Evolutionary conservation across 306 rosid species (phyloP).

Genomic region (Quercus rubra): DNA sequence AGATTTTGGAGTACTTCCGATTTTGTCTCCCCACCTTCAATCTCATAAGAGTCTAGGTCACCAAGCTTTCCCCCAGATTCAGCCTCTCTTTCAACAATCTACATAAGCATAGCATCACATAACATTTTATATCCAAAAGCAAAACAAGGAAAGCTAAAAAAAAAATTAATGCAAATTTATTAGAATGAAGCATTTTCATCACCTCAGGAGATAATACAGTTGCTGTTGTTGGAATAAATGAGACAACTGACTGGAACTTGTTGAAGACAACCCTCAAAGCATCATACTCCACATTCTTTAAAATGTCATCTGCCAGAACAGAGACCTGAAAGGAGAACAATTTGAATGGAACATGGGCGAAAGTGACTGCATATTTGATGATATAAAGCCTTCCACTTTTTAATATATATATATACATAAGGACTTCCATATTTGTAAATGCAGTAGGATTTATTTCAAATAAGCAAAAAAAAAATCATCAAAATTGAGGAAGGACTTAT

Average conservation of each 20-base stretch:
- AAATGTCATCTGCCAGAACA: constrained; percentile 87
- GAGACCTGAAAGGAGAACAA: constrained; percentile 63
- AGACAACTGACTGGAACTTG: constrained; percentile 79
- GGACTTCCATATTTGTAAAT: background rate
- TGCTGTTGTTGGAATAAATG: constrained; percentile 68
- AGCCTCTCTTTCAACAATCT: constrained; percentile 83
- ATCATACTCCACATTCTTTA: constrained; percentile 92
- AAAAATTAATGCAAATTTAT: background rate
- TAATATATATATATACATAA: no score
- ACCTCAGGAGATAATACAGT: constrained; percentile 96
- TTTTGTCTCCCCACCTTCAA: constrained; percentile 97
- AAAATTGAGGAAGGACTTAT: background rate
- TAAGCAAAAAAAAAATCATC: background rate
- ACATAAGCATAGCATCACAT: constrained; percentile 11
- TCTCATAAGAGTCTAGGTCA: constrained; percentile 84
- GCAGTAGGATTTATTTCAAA: background rate
- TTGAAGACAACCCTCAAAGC: constrained; percentile 78
- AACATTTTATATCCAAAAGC: constrained; percentile 8
- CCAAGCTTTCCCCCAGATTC: constrained; percentile 88
- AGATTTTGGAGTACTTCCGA: constrained; percentile 90
- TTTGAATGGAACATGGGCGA: constrained; percentile 2
- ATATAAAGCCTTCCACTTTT: background rate
- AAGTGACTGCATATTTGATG: background rate
- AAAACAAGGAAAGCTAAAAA: background rate
- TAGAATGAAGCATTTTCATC: constrained; percentile 2